Conservation (phyloP, 495 filamentous ascomycete genomes). For the Cenococcum geophilum region DNA sequence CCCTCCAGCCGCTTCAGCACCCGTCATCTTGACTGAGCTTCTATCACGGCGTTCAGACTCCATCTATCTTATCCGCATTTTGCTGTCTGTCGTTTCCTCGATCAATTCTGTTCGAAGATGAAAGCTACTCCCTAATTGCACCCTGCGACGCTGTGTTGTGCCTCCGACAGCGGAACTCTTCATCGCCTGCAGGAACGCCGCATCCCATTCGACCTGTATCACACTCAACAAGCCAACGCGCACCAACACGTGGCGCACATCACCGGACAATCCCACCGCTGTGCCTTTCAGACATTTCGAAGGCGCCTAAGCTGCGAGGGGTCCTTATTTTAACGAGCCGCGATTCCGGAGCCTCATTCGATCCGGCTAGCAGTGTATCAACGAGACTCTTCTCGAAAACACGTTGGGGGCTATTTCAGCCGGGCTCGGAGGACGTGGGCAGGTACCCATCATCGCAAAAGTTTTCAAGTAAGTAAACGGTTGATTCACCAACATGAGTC, state of each 20-base stretch:
- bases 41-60: neutral
- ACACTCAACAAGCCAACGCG: neutral
- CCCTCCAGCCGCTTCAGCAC: neutral
- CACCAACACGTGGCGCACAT: neutral
- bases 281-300: neutral
- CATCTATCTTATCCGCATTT: neutral
- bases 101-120: neutral
- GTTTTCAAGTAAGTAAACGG: neutral
- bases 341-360: neutral
- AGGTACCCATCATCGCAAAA: neutral
- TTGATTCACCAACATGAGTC: neutral
- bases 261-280: neutral
- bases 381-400: neutral
- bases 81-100: slow-evolving; percentile 4
- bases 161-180: neutral
- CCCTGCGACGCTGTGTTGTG: neutral
- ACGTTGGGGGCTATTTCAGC: neutral
- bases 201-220: neutral
- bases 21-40: neutral
- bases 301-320: neutral
- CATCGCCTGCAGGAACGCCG: neutral
- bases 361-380: neutral
- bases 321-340: neutral
- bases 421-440: neutral
- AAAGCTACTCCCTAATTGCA: neutral